Evolutionary conservation across 208 protist species (phyloP).

Genomic region (Leishmania amazonensis): DNA sequence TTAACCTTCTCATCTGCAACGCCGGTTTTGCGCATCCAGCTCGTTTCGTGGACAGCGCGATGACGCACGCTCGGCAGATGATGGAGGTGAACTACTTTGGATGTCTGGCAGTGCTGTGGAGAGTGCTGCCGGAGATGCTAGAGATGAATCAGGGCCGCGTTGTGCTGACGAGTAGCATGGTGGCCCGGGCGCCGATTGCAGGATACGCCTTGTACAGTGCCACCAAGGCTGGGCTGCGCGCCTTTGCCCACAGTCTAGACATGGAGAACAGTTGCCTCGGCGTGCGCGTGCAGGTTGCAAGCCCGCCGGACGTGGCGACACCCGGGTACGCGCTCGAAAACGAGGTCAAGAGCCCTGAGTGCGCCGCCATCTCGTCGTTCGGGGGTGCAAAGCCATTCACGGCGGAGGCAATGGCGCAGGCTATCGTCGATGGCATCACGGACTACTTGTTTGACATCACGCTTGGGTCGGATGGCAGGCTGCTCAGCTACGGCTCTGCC

Average conservation of each 20-base stretch:
- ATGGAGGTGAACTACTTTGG: constrained; percentile 94
- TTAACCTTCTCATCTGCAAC: constrained; percentile 85
- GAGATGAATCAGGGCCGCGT: constrained; percentile 53
- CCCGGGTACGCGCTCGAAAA: constrained; percentile 85
- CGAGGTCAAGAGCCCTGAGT: constrained; percentile 84
- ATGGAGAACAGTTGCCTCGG: constrained; percentile 84
- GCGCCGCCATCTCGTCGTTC: constrained; percentile 72
- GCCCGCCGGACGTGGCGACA: constrained; percentile 86
- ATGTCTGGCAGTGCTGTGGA: constrained; percentile 66
- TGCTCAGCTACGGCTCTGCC: constrained; percentile 57
- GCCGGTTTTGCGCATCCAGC: constrained; percentile 82
- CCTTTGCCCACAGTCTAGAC: constrained; percentile 84
- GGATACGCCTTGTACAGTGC: constrained; percentile 87
- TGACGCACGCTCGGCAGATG: constrained; percentile 58
- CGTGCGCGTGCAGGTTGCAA: constrained; percentile 83
- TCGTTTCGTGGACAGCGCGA: constrained; percentile 77
- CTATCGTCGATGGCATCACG: constrained; percentile 60
- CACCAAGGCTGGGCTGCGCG: constrained; percentile 87
- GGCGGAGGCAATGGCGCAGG: constrained; percentile 50
- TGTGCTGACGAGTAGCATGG: constrained; percentile 82
- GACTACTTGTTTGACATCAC: constrained; percentile 82
- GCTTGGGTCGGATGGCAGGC: constrained; percentile 62
- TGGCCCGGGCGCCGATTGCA: constrained; percentile 70
- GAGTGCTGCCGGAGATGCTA: constrained; percentile 81
- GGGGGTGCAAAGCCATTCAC: constrained; percentile 64